Evolutionary conservation across 768 basidiomycete species (phyloP), one percentile per base, ranked within the genome.

Genomic region (Mycena galericulata): DNA sequence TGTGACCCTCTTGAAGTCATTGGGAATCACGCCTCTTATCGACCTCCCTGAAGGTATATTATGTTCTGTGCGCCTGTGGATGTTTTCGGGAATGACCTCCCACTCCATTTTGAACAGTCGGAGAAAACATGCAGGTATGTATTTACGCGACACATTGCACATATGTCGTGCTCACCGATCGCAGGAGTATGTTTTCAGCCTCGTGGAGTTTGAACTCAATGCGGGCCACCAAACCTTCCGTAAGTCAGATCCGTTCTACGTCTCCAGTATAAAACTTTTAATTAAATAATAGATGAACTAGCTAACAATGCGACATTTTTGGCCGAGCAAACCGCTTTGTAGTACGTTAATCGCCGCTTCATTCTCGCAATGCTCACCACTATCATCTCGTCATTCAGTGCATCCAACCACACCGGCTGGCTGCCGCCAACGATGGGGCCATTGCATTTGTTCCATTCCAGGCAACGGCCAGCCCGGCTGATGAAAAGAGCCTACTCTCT

Each of bases 361-460:
- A n/a, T n/a, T n/a, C n/a, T n/a, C n/a, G n/a, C n/a, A n/a, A n/a
- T n/a, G n/a, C n/a, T n/a, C n/a, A n/a, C n/a, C n/a, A n/a, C n/a
- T n/a, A n/a, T 54, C 15, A 38, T 30, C 15, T 34, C 32, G 12
- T 38, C n/a, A 12, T 32, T 59, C 43, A 59, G 45, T 36, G 57
- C 4, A 1, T 3, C 20, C 27, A 59, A 59, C 29, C 32, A 27
- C 34, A 61, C 46, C 24, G 59, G 59, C 22, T 50, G 30, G 47
- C 47, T 49, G 59, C 59, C 14, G 59, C 59, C 24, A 61, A 22
- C 8, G 59, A 61, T 27, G 59, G 7, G 4, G 47, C 47, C 17
- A 46, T 49, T 6, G 47, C 36, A 24, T 61, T 61, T n/a, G n/a
- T 36, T 22, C 29, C 59, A 17, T 50, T 61, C 47, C 59, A 38